Conservation (phyloP, 441 rosid species). For the Syzygium syzygioides region DNA sequence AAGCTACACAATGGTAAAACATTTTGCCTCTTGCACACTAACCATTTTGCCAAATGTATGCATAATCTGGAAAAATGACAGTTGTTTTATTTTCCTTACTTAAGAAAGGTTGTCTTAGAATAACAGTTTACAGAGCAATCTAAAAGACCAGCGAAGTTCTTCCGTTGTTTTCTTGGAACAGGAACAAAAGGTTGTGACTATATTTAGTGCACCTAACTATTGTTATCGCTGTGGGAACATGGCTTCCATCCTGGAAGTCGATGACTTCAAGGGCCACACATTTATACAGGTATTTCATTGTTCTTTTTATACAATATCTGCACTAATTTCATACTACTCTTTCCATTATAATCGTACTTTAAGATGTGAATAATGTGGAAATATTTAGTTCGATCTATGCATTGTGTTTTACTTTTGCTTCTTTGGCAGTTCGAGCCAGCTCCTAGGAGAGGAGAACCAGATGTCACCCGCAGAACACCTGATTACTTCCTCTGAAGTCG, state of each 20-base stretch:
- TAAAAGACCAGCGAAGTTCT: neutral
- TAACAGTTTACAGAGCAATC: neutral
- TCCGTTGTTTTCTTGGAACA: neutral
- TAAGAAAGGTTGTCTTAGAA: neutral
- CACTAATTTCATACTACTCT: neutral
- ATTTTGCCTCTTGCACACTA: neutral
- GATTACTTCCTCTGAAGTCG: conserved; percentile 15
- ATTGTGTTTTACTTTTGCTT: neutral
- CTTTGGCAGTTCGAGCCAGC: conserved; percentile 12
- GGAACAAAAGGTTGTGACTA: conserved; percentile 19
- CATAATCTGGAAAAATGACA: neutral
- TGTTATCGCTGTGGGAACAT: conserved; percentile 20
- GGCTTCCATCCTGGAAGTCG: conserved; percentile 17
- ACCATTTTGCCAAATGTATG: neutral
- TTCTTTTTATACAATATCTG: neutral
- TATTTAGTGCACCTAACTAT: conserved; percentile 16
- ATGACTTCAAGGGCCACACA: conserved; percentile 17
- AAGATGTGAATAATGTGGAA: neutral
- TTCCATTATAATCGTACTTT: neutral
- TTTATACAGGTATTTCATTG: conserved; percentile 8
- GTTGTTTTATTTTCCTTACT: neutral
- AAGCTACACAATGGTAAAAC: neutral
- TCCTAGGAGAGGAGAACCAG: conserved; percentile 18
- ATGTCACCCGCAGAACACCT: conserved; percentile 16
- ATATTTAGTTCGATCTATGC: neutral